These are phyloP conservation scores for Davidsoniella virescens DNA, from an alignment of 2,329 filamentous ascomycete genomes.

Conservation along the genomic window DNA sequence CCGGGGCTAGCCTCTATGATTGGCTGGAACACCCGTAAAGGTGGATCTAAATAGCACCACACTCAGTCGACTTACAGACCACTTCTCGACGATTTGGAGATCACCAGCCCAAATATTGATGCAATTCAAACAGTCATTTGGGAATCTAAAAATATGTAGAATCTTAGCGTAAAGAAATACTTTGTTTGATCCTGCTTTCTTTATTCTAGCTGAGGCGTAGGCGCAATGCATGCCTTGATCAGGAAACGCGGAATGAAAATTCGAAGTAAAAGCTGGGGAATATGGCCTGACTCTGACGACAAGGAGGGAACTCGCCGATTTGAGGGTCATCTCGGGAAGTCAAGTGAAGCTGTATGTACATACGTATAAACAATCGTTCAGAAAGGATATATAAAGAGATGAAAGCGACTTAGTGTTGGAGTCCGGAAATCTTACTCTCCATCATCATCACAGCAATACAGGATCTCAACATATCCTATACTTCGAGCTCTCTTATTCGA, in stretches of 20 bases:
- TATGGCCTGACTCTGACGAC: conserved; percentile 3
- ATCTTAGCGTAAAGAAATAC: neutral
- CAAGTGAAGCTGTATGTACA: neutral
- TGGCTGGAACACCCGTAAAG: neutral
- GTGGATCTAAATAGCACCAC: conserved; percentile 5
- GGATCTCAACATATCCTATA: neutral
- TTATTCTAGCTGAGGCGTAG: neutral
- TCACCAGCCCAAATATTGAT: neutral
- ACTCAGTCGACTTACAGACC: conserved; percentile 8
- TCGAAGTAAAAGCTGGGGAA: neutral
- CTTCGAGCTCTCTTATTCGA: neutral
- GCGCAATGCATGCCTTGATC: no score
- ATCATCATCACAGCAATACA: neutral
- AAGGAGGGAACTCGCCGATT: neutral
- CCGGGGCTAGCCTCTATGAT: neutral
- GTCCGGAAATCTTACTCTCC: neutral
- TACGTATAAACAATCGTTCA: neutral
- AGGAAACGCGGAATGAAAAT: no score
- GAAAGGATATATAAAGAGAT: neutral
- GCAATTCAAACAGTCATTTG: neutral
- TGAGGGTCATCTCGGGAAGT: neutral
- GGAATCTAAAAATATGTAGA: no score
- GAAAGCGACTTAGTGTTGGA: neutral
- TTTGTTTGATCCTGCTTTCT: neutral
- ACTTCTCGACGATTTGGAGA: neutral